Percentiles rank a stretch among this genome's conserved stretches.
Conservation (phyloP, 1,284 basidiomycete species). For the Ganoderma lingzhi region DNA sequence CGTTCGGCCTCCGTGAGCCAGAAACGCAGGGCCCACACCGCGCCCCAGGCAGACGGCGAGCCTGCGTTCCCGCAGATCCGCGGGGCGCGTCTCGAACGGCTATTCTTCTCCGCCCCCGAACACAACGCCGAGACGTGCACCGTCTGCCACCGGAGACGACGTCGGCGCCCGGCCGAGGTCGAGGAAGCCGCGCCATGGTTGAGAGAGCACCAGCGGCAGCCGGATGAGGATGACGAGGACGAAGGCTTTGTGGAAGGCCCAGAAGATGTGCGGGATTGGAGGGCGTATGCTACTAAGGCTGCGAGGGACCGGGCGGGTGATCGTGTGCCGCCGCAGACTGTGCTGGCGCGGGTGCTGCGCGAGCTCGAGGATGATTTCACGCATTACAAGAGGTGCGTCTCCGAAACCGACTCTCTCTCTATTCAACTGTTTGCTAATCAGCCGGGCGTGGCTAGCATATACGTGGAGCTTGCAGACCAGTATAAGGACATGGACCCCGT, state of each 20-base stretch:
- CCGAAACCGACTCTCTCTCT: background rate
- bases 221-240: conserved; percentile 42
- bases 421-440: conserved; percentile 6
- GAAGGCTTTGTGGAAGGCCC: conserved; percentile 60
- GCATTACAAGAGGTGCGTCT: conserved; percentile 82
- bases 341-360: conserved; percentile 78
- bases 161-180: conserved; percentile 28
- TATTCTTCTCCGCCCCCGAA: conserved; percentile 83
- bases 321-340: conserved; percentile 81
- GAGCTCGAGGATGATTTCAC: conserved; percentile 92
- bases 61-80: conserved; percentile 85
- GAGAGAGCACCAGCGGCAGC: conserved; percentile 28
- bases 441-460: conserved; percentile 65
- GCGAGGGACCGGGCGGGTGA: conserved; percentile 36
- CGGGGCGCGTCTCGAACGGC: conserved; percentile 74
- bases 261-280: conserved; percentile 40
- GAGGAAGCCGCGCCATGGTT: conserved; percentile 38
- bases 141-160: conserved; percentile 60
- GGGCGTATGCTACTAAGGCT: conserved; percentile 38
- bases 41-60: conserved; percentile 21
- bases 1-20: conserved; percentile 12
- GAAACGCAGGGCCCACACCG: conserved; percentile 23
- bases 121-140: conserved; percentile 75
- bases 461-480: conserved; percentile 87
- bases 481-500: conserved; percentile 89